Evolutionary conservation across 2,329 filamentous ascomycete species (phyloP), one percentile per base, ranked within the genome.

Genomic region (Fonsecaea nubica): DNA sequence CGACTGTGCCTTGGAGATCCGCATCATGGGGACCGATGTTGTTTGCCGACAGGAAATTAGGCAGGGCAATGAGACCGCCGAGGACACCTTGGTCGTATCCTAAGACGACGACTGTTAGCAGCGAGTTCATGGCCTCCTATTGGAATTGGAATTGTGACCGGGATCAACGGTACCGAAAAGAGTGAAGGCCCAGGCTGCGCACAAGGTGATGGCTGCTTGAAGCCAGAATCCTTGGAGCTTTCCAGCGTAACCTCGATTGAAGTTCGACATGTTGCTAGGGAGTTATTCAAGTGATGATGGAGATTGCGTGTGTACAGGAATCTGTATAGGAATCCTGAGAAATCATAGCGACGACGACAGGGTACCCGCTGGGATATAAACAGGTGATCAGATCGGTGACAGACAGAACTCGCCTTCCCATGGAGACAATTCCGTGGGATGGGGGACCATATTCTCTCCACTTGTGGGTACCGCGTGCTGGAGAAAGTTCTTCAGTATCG

Each of bases 61-160:
- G 76, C 0, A 83, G 85, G 15, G 86, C 81, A 32, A 86, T 79
- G 4, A 86, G 83, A 56, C 85, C 84, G 33, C 83, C 80, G 9
- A 70, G 58, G 32, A 70, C 66, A 21, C 68, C 68, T 62, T 71
- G 69, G 30, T 71, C 67, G 45, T 69, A 69, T 40, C 67, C 64
- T 65, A 15, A 32, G n/a, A 30, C 8, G n/a, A 18, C 35, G 25
- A 45, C 18, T 45, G 35, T 65, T 30, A 62, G 38, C 13, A n/a
- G 35, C 33, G 5, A 50, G 38, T 15, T 9, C 30, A 10, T 38
- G 10, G 9, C 9, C 25, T 10, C 21, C 10, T 21, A 21, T n/a
- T 10, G 9, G 5, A 12, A 25, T 3, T 12, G 25, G 21, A 48
- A 45, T 3, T 25, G 25, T 2, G 25, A 25, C 25, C 2, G 25